A percentile compares a stretch with the other conserved stretches of the same genome.
phyloP scores from a whole-genome alignment of 2,329 filamentous ascomycete species.

The Aspergillus intermedius region DNA sequence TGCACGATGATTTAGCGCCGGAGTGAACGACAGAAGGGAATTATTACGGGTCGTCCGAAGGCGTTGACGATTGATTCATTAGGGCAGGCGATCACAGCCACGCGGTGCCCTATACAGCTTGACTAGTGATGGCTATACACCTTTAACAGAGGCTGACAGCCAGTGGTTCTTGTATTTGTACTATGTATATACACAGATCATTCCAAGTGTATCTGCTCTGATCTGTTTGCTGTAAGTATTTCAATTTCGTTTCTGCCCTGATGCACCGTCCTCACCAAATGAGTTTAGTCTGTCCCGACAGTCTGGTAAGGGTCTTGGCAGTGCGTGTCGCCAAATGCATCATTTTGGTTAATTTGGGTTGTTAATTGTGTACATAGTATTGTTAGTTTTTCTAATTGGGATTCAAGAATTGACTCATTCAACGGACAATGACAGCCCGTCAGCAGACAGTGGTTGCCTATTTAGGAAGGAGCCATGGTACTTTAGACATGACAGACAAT shows the following conservation, averaged over 20 bases:
- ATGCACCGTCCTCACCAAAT: conserved; percentile 9
- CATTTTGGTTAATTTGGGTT: background rate
- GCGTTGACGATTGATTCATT: background rate
- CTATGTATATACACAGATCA: too few species aligned
- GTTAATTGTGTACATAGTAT: background rate
- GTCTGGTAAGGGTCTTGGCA: conserved; percentile 25
- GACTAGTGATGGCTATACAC: too few species aligned
- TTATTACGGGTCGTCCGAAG: background rate
- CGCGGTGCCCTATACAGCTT: background rate
- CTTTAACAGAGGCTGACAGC: too few species aligned
- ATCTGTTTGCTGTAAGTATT: background rate
- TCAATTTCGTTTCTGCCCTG: background rate
- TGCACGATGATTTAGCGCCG: conserved; percentile 27
- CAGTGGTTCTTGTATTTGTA: too few species aligned
- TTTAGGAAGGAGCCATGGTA: too few species aligned
- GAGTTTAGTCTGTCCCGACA: conserved; percentile 27
- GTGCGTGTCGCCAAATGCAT: conserved; percentile 22
- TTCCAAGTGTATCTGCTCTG: too few species aligned
- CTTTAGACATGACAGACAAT: too few species aligned
- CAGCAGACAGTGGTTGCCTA: background rate
- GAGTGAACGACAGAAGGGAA: conserved; percentile 15
- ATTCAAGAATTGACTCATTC: too few species aligned
- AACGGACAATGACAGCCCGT: background rate
- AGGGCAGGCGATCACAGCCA: background rate
- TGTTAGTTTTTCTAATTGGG: background rate